These are phyloP conservation scores for Phialophora macrospora DNA, from an alignment of 2,329 filamentous ascomycete genomes.

Conservation along the genomic window DNA sequence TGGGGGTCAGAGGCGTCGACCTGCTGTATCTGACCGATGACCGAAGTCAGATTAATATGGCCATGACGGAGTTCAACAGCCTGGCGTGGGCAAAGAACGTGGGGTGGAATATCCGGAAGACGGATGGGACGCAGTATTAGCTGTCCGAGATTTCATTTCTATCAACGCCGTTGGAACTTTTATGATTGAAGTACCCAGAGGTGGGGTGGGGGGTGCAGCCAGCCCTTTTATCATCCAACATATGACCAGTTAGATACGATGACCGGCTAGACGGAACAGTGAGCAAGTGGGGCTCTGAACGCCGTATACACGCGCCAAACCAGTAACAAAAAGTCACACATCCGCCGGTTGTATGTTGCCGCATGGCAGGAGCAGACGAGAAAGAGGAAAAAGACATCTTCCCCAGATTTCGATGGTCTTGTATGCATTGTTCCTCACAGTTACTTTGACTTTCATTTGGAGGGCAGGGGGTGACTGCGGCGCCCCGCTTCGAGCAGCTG, in stretches of 20 bases:
- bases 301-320: neutral
- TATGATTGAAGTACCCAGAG: neutral
- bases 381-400: neutral
- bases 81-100: slow-evolving; percentile 29
- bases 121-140: slow-evolving; percentile 22
- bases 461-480: neutral
- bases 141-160: neutral
- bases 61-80: slow-evolving; percentile 35
- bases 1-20: slow-evolving; percentile 30
- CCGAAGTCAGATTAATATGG: slow-evolving; percentile 28
- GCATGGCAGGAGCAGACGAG: neutral
- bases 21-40: slow-evolving; percentile 22
- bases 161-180: neutral
- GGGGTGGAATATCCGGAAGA: slow-evolving; percentile 19
- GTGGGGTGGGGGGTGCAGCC: neutral
- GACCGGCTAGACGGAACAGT: slow-evolving; percentile 1
- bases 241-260: no score
- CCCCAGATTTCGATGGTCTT: neutral
- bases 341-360: neutral
- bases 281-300: neutral
- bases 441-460: neutral
- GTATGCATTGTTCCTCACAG: neutral
- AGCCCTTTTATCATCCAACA: neutral
- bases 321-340: neutral
- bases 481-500: neutral